Evolutionary conservation across 2,329 filamentous ascomycete genomes (phyloP), one percentile per base, ranked within the genome.

Genomic region (Penicillium polonicum): DNA sequence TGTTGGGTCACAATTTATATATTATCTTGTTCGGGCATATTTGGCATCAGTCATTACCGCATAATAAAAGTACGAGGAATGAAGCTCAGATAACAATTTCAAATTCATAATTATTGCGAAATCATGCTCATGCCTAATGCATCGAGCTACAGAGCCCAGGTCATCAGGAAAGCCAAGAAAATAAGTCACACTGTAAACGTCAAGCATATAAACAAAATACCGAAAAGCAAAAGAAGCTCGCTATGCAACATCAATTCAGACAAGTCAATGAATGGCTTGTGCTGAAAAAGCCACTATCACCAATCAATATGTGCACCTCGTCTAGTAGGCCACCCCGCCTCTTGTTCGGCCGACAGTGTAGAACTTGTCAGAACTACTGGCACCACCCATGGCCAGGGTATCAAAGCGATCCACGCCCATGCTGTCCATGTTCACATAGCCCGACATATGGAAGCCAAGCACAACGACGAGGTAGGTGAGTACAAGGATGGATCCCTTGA

Each of bases 401-500:
- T 82, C 78, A 60, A 77, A 77, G 21, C 76, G 74, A 65, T 81
- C 72, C 41, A 79, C 71, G 44, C 79, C 79, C 73, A 80, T 76
- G 23, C 69, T 69, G 29, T 83, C 78, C 57, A 82, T 74, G 62
- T 82, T 81, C 61, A 79, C 83, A 70, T 83, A 88, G 25, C 85
- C 83, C 52, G 91, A 91, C 58, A 96, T 89, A 77, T 91, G 97
- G 79, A 95, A 99, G 1, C 94, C 94, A 44, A 91, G 85, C 29
- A 97, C 80, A 48, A 99, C 91, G 29, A 97, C 94, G 25, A 97
- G 76, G 73, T 99, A 99, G 35, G 91, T 94, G 50, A 99, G 80
- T 62, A 97, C 86, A 52, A 99, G 82, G 66, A 97, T 97, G 64
- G 91, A 96, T 51, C 94, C 94, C 80, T 99, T 99, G 85, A 99